Evolutionary conservation across 768 basidiomycete genomes (phyloP).

Genomic region (Pulveroboletus ravenelii): DNA sequence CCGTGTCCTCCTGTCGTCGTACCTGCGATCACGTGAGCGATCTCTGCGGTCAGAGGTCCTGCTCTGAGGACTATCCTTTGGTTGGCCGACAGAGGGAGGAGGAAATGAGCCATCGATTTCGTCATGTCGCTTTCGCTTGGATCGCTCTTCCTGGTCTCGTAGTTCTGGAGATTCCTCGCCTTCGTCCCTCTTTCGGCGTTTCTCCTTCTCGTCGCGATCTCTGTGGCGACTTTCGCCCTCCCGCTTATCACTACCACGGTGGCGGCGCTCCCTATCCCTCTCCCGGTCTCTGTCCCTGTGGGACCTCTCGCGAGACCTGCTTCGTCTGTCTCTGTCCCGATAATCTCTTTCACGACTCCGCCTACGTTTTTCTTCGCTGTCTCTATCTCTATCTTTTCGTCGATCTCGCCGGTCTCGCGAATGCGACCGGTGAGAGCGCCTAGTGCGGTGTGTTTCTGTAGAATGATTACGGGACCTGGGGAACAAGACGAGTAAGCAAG

Average conservation of each 20-base stretch:
- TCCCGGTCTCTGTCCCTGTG: slow-evolving; percentile 36
- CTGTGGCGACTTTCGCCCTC: slow-evolving; percentile 56
- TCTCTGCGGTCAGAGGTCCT: slow-evolving; percentile 41
- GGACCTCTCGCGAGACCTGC: slow-evolving; percentile 48
- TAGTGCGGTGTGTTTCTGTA: slow-evolving; percentile 70
- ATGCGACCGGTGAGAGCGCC: slow-evolving; percentile 65
- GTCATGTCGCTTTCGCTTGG: slow-evolving; percentile 62
- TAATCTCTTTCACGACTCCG: slow-evolving; percentile 55
- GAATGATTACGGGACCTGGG: slow-evolving; percentile 68
- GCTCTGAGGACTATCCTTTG: slow-evolving; percentile 48
- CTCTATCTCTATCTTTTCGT: slow-evolving; percentile 46
- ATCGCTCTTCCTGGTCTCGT: slow-evolving; percentile 49
- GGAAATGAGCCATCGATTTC: slow-evolving; percentile 44
- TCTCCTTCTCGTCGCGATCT: slow-evolving; percentile 45
- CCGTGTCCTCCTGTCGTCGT: slow-evolving; percentile 43
- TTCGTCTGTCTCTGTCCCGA: slow-evolving; percentile 44
- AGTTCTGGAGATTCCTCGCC: slow-evolving; percentile 44
- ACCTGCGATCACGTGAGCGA: slow-evolving; percentile 53
- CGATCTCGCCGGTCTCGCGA: slow-evolving; percentile 52
- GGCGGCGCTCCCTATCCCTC: slow-evolving; percentile 35
- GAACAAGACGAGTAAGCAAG: slow-evolving; percentile 8
- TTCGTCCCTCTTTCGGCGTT: slow-evolving; percentile 69
- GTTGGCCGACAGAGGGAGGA: slow-evolving; percentile 33
- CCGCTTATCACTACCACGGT: slow-evolving; percentile 44
- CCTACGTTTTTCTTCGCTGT: slow-evolving; percentile 57